Evolutionary conservation across 2,329 filamentous ascomycete genomes (phyloP), one percentile per base, ranked within the genome.

Genomic region (Monilinia vaccinii-corymbosi): DNA sequence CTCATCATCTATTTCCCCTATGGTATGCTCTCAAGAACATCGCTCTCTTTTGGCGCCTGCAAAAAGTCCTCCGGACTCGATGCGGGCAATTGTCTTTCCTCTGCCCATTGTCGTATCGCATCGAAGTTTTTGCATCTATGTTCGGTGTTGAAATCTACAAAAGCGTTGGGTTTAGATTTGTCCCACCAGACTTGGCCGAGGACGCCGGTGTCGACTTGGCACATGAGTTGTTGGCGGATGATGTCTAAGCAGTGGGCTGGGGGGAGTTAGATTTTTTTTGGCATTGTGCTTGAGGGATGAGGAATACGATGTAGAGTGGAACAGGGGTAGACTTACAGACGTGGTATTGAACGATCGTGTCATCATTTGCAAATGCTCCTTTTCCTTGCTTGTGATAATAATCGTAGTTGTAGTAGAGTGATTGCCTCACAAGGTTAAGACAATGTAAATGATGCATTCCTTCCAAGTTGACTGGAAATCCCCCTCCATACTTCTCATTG

Each of bases 111-210:
- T 31, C 79, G 71, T 28, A 83, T 72, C 1, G 72, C 75, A 32
- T 83, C 79, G 60, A 78, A 83, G 63, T 83, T 77, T 11, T 77
- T 75, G 65, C 81, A 82, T 46, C 73, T 74, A 64, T 83, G 81
- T 61, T 75, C 69, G 0, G 78, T 82, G 61, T 80, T 80, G 71
- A 83, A 81, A 66, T 83, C 79, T 3, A 80, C 76, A 64, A 78
- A 81, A 1, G 70, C 68, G 48, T 67, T 67, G 1, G 75, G 74
- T 8, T 71, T 69, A 5, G 70, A 63, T n/a, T 65, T 66, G 42
- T 80, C 73, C 65, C 77, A 77, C 80, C 80, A 83, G 11, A 82
- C 71, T 62, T 82, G 79, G 2, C 79, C 79, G 0, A 82, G 71
- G 1, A 83, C 73, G 2, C 78, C 80, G 10, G 78, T 73, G 60